These are phyloP conservation scores for Adansonia madagascariensis DNA, from an alignment of 441 rosid species.

Conservation along the genomic window DNA sequence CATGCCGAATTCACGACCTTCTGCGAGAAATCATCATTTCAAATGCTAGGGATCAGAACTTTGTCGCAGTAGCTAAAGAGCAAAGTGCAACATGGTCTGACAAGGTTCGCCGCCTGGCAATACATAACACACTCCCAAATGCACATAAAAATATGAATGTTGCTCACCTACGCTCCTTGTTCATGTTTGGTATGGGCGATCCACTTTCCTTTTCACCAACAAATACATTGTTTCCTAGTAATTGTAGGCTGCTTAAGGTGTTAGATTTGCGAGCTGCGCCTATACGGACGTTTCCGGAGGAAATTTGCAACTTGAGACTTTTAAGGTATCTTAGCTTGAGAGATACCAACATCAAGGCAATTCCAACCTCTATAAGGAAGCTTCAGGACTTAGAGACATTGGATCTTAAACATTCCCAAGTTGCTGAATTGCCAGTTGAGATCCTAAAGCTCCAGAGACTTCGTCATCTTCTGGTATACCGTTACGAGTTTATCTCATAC, in stretches of 20 bases:
- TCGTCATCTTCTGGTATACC: constrained; percentile 48
- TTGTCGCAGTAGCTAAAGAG: constrained; percentile 39
- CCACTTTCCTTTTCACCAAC: not conserved
- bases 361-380: constrained; percentile 42
- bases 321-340: constrained; percentile 43
- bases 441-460: constrained; percentile 37
- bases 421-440: constrained; percentile 38
- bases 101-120: constrained; percentile 20
- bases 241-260: constrained; percentile 36
- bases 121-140: constrained; percentile 16
- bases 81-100: constrained; percentile 34
- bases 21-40: constrained; percentile 37
- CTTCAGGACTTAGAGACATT: constrained; percentile 45
- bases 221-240: constrained; percentile 18
- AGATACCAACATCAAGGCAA: constrained; percentile 33
- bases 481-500: constrained; percentile 29
- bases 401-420: constrained; percentile 45
- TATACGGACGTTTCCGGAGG: constrained; percentile 32
- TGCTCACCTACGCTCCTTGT: constrained; percentile 35
- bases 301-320: constrained; percentile 26
- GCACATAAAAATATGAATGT: constrained; percentile 5
- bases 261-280: constrained; percentile 38
- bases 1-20: constrained; percentile 38
- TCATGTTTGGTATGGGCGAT: constrained; percentile 23
- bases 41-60: constrained; percentile 38